phyloP scores from a whole-genome alignment of 345 rosid genomes.

The Triadica sebifera region DNA sequence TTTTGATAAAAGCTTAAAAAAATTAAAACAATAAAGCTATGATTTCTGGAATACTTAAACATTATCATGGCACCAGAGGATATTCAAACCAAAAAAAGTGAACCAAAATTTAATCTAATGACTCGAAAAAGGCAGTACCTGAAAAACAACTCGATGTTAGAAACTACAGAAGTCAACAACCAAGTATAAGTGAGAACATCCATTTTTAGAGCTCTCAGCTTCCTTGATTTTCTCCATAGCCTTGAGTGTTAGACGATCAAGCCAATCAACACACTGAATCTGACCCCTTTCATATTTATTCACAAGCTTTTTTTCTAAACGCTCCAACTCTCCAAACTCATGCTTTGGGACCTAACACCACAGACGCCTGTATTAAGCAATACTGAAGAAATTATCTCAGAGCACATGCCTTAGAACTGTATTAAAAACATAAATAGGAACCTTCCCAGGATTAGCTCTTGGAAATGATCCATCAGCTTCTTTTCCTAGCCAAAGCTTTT shows the following conservation, averaged over 20 bases:
- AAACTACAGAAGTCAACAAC: conserved; percentile 86
- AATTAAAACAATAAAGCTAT: neutral
- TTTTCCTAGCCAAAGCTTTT: conserved; percentile 88
- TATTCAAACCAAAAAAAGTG: conserved; percentile 7
- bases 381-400: neutral
- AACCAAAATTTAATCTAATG: conserved; percentile 8
- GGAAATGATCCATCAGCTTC: conserved; percentile 92
- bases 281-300: conserved; percentile 92
- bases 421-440: conserved; percentile 27
- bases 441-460: conserved; percentile 94
- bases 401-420: neutral
- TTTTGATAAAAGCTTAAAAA: neutral
- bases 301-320: conserved; percentile 82
- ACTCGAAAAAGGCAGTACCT: conserved; percentile 44
- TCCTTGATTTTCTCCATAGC: conserved; percentile 83
- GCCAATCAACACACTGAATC: conserved; percentile 84
- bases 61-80: neutral
- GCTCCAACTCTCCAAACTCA: conserved; percentile 92
- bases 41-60: neutral
- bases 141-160: conserved; percentile 94
- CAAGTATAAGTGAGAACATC: conserved; percentile 69
- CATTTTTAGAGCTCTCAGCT: conserved; percentile 63
- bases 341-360: conserved; percentile 71
- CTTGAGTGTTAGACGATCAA: conserved; percentile 81
- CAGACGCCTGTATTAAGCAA: neutral